Base-by-base conservation (phyloP, 108 stramenopile genomes). In the Skeletonema tropicum region DNA sequence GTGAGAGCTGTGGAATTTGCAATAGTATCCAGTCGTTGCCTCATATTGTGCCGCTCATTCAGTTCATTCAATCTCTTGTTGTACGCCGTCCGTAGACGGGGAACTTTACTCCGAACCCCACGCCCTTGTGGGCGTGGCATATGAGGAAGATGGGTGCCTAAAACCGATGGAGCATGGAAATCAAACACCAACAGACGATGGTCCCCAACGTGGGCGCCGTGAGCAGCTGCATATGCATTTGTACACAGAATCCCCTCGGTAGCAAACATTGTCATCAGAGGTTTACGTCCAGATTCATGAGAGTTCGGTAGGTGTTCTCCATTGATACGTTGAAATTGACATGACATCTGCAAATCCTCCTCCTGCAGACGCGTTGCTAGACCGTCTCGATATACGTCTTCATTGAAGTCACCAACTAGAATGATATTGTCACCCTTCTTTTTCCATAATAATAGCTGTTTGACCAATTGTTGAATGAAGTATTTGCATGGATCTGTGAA, bases 181-280 rank as follows among this genome's bases (percentile, higher is more conserved):
- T 77, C 69, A 17, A 57, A 10, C 12, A 77, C 9, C n/a, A 69
- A 33, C 3, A 70, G 35, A 0, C 38, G 69, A 38, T 70, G 76
- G 32, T 77, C 76, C n/a, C 76, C 76, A 29, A 70, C 63, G 4
- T 61, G 61, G 14, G 46, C 39, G 33, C 49, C 29, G 15, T 66
- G 60, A 2, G 76, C 58, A 5, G 15, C 39, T 13, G 36, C 31
- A 13, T 30, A 9, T 8, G 36, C 70, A 26, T 66, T 19, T 5
- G 9, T 38, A 12, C 46, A 31, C 3, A 3, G 1, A 0, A 79
- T 6, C 0, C 77, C 77, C 0, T 23, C n/a, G 14, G 39, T 38
- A 6, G 60, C 64, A 71, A 57, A 79, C 1, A 71, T 60, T 1
- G 69, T 61, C n/a, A 57, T 60, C 10, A 75, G 45, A 2, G 74